Percentiles rank a stretch among this genome's conserved stretches.
phyloP scores from a whole-genome alignment of 352 stramenopile species.

The Stephanocyclus meneghinianus region DNA sequence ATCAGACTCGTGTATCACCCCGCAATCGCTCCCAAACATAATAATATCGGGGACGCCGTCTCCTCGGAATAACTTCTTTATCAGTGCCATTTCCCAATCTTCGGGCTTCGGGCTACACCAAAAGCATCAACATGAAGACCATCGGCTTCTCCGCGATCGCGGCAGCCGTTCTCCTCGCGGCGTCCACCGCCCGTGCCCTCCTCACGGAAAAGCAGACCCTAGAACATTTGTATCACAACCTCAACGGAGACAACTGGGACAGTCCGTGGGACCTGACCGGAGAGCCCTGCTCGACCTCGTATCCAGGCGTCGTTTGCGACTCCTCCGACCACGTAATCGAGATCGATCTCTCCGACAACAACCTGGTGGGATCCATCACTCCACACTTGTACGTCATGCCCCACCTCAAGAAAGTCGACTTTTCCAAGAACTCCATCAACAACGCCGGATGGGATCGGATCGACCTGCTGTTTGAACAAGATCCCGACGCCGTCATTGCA shows the following conservation, averaged over 20 bases:
- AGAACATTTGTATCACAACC: slow-evolving; percentile 35
- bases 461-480: neutral
- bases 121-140: no score
- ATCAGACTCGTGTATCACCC: no score
- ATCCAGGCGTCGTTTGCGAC: slow-evolving; percentile 66
- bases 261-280: slow-evolving; percentile 54
- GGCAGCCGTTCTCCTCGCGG: neutral
- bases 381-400: slow-evolving; percentile 70
- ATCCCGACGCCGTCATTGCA: slow-evolving; percentile 3
- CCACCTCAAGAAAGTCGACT: slow-evolving; percentile 48
- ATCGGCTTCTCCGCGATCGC: no score
- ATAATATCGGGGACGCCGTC: no score
- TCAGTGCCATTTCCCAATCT: no score
- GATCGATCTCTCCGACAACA: slow-evolving; percentile 66
- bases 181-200: neutral
- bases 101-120: no score
- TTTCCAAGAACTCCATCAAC: slow-evolving; percentile 55
- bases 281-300: slow-evolving; percentile 30
- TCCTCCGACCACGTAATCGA: slow-evolving; percentile 44
- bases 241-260: slow-evolving; percentile 50
- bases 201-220: slow-evolving; percentile 40
- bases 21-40: no score
- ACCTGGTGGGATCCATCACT: slow-evolving; percentile 61
- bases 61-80: no score
- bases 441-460: slow-evolving; percentile 49